Conservation (phyloP, 139 green algal genomes). For the Coelastrella sp. region DNA sequence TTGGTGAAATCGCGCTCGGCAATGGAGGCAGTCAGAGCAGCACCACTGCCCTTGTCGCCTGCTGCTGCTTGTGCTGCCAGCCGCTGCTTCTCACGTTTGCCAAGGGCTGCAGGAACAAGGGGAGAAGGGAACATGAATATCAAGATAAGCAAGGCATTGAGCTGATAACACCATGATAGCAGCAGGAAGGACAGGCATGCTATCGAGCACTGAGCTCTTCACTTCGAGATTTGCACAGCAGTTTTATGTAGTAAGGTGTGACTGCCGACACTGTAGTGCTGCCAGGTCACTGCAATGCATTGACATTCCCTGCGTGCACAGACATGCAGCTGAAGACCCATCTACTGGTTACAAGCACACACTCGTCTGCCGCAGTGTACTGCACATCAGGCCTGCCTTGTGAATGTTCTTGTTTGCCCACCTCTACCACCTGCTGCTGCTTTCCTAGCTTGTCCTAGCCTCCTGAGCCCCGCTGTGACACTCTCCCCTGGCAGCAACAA, state of each 20-base stretch:
- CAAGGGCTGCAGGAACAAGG: slow-evolving; percentile 46
- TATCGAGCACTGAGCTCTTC: too few relatives aligned
- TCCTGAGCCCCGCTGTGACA: slow-evolving; percentile 71
- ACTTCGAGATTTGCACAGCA: too few relatives aligned
- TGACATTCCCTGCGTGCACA: too few relatives aligned
- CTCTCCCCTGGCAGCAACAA: slow-evolving; percentile 75
- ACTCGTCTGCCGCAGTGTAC: not conserved
- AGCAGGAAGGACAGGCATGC: not conserved
- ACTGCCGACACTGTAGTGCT: too few relatives aligned
- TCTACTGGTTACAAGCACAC: too few relatives aligned
- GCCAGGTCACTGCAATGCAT: too few relatives aligned
- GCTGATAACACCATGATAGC: not conserved
- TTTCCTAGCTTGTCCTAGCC: slow-evolving; percentile 62
- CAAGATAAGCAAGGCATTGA: too few relatives aligned
- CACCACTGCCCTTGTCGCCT: slow-evolving; percentile 1
- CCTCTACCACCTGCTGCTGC: slow-evolving; percentile 25
- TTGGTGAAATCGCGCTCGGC: slow-evolving; percentile 32
- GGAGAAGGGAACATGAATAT: not conserved
- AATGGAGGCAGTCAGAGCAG: not conserved
- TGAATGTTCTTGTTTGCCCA: not conserved
- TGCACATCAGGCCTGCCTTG: too few relatives aligned
- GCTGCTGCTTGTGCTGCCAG: slow-evolving; percentile 48
- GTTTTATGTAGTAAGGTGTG: too few relatives aligned
- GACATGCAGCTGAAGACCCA: too few relatives aligned
- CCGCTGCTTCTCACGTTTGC: slow-evolving; percentile 61